These are phyloP conservation scores for Leccinum boreale DNA, from an alignment of 768 basidiomycete species.

Conservation along the genomic window DNA sequence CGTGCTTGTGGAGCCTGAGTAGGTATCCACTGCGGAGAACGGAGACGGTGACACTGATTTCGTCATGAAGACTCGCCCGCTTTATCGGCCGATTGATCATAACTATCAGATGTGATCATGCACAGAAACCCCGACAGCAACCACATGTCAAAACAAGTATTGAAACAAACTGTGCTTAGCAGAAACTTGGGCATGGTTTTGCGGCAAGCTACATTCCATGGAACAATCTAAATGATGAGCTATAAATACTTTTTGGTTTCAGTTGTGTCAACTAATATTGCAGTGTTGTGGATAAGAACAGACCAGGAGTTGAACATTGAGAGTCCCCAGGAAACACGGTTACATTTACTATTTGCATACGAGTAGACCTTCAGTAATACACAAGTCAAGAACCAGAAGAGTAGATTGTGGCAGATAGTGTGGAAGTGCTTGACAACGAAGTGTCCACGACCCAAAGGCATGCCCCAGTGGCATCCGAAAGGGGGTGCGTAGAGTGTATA, in stretches of 20 bases:
- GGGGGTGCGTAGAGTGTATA: too few species aligned
- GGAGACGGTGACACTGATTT: too few species aligned
- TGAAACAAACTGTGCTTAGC: not conserved
- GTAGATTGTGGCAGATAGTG: constrained; percentile 4
- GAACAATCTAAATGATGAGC: too few species aligned
- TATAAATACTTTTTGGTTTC: not conserved
- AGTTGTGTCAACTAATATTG: not conserved
- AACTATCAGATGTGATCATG: too few species aligned
- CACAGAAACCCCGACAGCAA: not conserved
- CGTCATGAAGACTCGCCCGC: not conserved
- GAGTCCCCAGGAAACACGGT: not conserved
- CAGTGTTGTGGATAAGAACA: too few species aligned
- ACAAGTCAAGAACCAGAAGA: not conserved
- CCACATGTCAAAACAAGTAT: not conserved
- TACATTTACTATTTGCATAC: not conserved
- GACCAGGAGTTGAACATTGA: not conserved
- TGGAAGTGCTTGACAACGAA: not conserved
- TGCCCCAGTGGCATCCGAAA: too few species aligned
- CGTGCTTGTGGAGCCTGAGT: too few species aligned
- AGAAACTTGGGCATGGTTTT: not conserved
- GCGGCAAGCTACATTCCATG: not conserved
- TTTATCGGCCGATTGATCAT: not conserved
- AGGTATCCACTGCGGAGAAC: too few species aligned
- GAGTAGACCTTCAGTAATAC: not conserved
- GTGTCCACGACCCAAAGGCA: too few species aligned